Percentiles rank a stretch among this genome's conserved stretches.
phyloP scores from a whole-genome alignment of 352 stramenopile species.

The Globisporangium parvum region DNA sequence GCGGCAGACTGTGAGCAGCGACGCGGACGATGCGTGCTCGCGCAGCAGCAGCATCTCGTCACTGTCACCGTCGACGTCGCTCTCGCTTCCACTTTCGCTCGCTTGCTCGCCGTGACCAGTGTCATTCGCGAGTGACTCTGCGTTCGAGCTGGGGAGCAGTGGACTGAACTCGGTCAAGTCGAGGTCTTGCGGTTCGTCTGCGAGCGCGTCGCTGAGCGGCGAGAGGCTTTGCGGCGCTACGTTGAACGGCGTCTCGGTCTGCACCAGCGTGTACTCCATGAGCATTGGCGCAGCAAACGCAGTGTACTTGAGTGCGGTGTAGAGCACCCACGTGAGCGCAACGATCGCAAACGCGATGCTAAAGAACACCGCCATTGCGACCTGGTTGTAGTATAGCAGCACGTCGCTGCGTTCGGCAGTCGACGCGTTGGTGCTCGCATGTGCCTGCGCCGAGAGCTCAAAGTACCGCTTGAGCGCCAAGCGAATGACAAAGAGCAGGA shows the following conservation, averaged over 20 bases:
- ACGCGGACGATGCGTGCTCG: slow-evolving; percentile 32
- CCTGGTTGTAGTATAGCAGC: slow-evolving; percentile 13
- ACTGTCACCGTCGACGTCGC: slow-evolving; percentile 24
- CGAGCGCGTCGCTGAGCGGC: slow-evolving; percentile 35
- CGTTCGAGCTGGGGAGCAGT: slow-evolving; percentile 18
- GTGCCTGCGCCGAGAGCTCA: slow-evolving; percentile 7
- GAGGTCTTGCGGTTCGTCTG: slow-evolving; percentile 14
- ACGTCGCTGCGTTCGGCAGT: neutral
- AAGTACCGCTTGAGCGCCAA: slow-evolving; percentile 55
- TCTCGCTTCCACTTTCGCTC: slow-evolving; percentile 8
- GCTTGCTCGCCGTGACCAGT: slow-evolving; percentile 8
- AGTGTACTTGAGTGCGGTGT: slow-evolving; percentile 41
- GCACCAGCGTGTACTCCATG: slow-evolving; percentile 59
- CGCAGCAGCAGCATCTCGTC: slow-evolving; percentile 29
- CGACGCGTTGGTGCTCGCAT: too few species aligned
- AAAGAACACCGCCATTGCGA: slow-evolving; percentile 71
- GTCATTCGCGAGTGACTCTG: slow-evolving; percentile 12
- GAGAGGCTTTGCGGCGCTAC: slow-evolving; percentile 31
- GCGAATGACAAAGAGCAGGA: slow-evolving; percentile 61
- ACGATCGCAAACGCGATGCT: slow-evolving; percentile 50
- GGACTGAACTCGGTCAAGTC: slow-evolving; percentile 35
- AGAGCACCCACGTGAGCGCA: slow-evolving; percentile 45
- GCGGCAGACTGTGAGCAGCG: slow-evolving; percentile 53
- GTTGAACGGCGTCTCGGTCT: slow-evolving; percentile 51
- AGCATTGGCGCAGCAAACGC: slow-evolving; percentile 58